These are phyloP conservation scores for Podochytrium sp. DNA, from an alignment of 192 early-diverging fungal genomes.

Conservation along the genomic window DNA sequence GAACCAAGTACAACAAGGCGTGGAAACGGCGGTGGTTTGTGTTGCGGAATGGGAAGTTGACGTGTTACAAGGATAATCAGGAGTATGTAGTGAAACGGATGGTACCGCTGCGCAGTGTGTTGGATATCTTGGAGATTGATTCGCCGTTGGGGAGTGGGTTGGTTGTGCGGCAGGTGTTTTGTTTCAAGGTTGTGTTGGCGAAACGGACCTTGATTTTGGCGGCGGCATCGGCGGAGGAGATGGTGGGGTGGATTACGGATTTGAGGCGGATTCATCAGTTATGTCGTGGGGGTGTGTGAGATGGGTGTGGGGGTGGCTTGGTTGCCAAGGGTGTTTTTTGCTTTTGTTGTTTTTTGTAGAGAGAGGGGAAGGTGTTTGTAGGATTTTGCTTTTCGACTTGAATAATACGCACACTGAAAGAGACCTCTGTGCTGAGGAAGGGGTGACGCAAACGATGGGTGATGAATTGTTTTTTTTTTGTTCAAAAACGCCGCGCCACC, in stretches of 20 bases:
- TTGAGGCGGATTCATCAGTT: constrained; percentile 27
- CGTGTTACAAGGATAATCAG: constrained; percentile 52
- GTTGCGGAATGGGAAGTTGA: constrained; percentile 43
- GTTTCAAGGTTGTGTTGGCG: constrained; percentile 51
- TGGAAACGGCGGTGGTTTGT: constrained; percentile 62
- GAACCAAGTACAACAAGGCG: constrained; percentile 41
- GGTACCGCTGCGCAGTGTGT: constrained; percentile 41
- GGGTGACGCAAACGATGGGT: too few species aligned
- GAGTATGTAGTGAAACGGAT: constrained; percentile 57
- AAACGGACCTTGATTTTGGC: constrained; percentile 47
- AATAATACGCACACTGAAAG: too few species aligned
- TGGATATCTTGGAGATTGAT: constrained; percentile 55
- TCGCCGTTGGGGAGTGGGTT: constrained; percentile 36
- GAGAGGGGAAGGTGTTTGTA: too few species aligned
- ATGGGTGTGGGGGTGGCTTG: too few species aligned
- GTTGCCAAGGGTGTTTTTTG: too few species aligned
- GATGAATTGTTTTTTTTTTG: too few species aligned
- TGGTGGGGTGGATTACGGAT: constrained; percentile 40
- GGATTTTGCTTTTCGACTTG: too few species aligned
- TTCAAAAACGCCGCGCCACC: background rate
- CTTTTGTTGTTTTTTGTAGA: too few species aligned
- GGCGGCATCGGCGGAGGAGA: constrained; percentile 31
- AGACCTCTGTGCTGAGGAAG: too few species aligned
- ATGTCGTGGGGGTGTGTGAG: constrained; percentile 9
- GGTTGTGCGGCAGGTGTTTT: constrained; percentile 39